Conservation (phyloP, 1,284 basidiomycete genomes). For the Naganishia sp. region DNA sequence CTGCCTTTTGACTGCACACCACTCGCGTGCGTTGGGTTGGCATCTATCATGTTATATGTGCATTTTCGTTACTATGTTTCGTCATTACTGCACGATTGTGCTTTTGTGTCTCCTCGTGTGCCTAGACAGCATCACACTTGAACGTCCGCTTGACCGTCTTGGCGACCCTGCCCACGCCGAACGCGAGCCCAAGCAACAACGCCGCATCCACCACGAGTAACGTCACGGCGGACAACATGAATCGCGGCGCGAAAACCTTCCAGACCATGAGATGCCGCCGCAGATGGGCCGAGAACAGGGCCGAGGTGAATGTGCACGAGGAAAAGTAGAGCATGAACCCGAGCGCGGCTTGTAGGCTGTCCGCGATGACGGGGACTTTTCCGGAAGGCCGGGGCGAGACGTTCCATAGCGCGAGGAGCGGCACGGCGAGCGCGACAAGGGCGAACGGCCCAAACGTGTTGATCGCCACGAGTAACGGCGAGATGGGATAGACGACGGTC, state of each 20-base stretch:
- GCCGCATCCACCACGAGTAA: constrained; percentile 56
- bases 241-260: constrained; percentile 96
- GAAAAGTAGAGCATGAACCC: constrained; percentile 72
- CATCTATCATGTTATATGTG: neutral
- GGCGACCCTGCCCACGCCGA: constrained; percentile 47
- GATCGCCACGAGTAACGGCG: constrained; percentile 72
- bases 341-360: constrained; percentile 60
- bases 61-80: constrained; percentile 3
- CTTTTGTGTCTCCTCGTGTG: neutral
- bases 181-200: constrained; percentile 51
- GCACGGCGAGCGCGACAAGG: constrained; percentile 65
- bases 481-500: constrained; percentile 70
- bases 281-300: constrained; percentile 73
- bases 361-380: constrained; percentile 48
- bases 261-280: constrained; percentile 96
- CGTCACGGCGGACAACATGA: constrained; percentile 70
- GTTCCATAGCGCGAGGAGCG: constrained; percentile 85
- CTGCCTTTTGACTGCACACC: too few relatives aligned
- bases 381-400: constrained; percentile 62
- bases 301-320: constrained; percentile 67
- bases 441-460: constrained; percentile 78
- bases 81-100: constrained; percentile 8
- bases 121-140: constrained; percentile 42
- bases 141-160: constrained; percentile 54
- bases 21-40: too few relatives aligned